A percentile compares a stretch with the other conserved stretches of the same genome.
Evolutionary conservation across 768 basidiomycete species (phyloP).

Genomic region (Naematelia encephala): DNA sequence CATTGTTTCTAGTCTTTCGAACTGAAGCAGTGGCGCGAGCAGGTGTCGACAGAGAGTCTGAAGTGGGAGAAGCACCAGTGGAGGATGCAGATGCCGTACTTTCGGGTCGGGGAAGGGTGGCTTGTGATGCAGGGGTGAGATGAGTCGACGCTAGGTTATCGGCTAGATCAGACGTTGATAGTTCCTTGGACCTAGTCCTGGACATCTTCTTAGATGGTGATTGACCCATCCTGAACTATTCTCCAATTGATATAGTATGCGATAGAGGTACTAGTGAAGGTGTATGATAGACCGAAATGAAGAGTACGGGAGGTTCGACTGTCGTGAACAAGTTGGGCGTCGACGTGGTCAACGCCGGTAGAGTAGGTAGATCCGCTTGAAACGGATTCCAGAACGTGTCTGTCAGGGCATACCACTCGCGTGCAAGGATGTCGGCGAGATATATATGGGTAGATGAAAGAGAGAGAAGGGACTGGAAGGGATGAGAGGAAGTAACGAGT

Average conservation of each 20-base stretch:
- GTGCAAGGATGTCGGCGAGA: neutral
- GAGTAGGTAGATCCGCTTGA: neutral
- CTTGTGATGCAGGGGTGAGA: conserved; percentile 16
- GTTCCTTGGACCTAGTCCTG: conserved; percentile 49
- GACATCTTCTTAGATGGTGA: conserved; percentile 48
- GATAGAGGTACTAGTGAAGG: neutral
- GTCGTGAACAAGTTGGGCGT: neutral
- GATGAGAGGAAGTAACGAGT: neutral
- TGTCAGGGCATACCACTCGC: neutral
- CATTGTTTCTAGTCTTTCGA: conserved; percentile 1
- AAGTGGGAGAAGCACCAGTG: conserved; percentile 8
- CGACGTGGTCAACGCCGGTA: neutral
- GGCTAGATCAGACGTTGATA: conserved; percentile 40
- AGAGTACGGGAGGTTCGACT: neutral
- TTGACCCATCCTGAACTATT: conserved; percentile 38
- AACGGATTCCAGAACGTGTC: neutral
- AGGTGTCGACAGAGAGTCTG: conserved; percentile 21
- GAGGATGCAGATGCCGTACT: conserved; percentile 10
- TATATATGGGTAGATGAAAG: neutral
- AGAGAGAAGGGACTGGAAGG: neutral
- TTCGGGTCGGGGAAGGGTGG: conserved; percentile 5
- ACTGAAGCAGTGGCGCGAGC: neutral
- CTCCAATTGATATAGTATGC: neutral
- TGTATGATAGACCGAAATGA: neutral
- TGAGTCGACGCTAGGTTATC: conserved; percentile 31